Conservation (phyloP, 1,139 yeast species). For the Taiozyma onychis region DNA sequence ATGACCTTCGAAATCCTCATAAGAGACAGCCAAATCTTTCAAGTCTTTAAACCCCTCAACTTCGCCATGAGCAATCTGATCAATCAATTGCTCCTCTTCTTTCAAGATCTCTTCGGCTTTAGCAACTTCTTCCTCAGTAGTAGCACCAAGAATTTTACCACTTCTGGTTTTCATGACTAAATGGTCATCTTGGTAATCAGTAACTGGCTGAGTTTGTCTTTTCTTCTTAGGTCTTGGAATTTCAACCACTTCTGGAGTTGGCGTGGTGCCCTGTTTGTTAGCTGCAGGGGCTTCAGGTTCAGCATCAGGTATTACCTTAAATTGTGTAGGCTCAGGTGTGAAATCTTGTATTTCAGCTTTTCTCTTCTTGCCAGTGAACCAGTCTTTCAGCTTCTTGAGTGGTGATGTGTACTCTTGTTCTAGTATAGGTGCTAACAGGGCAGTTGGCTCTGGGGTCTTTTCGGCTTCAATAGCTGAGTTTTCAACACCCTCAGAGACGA, state of each 20-base stretch:
- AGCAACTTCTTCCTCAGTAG: slow-evolving; percentile 15
- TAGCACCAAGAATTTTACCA: slow-evolving; percentile 25
- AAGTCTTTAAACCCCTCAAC: slow-evolving; percentile 2
- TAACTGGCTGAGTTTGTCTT: not conserved
- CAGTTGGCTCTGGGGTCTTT: not conserved
- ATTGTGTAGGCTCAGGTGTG: not conserved
- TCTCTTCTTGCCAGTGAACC: not conserved
- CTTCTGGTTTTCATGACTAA: slow-evolving; percentile 26
- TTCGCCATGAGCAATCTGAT: slow-evolving; percentile 13
- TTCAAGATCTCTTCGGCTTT: slow-evolving; percentile 12
- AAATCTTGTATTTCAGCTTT: not conserved
- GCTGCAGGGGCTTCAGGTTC: not conserved
- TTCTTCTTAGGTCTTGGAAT: slow-evolving; percentile 2
- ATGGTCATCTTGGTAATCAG: slow-evolving; percentile 9
- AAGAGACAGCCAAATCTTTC: slow-evolving; percentile 12
- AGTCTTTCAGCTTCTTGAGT: not conserved
- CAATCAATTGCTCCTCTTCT: slow-evolving; percentile 12
- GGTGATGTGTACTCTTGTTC: not conserved
- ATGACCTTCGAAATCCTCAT: slow-evolving; percentile 12
- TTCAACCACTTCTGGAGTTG: not conserved
- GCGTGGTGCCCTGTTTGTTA: not conserved
- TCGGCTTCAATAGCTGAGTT: not conserved
- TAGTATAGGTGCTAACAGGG: not conserved
- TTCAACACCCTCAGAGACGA: not conserved
- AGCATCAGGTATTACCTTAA: not conserved